Percentiles rank a stretch among this genome's conserved stretches.
Conservation (phyloP, 805 yeast species). For the Torulaspora maleeae region DNA sequence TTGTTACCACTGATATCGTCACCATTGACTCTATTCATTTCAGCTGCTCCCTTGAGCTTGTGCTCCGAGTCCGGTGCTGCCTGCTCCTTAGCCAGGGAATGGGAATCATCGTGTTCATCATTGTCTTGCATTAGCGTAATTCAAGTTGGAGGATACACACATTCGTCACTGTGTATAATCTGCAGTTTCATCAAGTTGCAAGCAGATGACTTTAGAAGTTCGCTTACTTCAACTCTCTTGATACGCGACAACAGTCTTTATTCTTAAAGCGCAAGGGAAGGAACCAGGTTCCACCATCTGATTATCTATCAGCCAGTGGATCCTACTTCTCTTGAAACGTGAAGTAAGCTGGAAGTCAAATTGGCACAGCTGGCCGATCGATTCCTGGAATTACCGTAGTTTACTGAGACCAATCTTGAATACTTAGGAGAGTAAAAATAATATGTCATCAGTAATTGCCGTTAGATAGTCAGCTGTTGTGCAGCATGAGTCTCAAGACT, state of each 20-base stretch:
- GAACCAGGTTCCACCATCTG: background rate
- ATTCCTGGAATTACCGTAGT: too few species aligned
- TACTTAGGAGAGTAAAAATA: too few species aligned
- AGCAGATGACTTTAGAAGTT: background rate
- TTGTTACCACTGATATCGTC: slow-evolving; percentile 14
- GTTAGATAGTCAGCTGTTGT: too few species aligned
- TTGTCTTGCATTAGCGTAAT: background rate
- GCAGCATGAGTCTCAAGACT: too few species aligned
- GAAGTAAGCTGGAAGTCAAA: too few species aligned
- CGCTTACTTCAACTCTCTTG: background rate
- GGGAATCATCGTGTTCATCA: background rate
- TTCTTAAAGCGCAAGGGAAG: background rate
- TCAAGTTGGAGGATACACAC: background rate
- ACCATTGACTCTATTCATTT: background rate
- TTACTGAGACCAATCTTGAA: too few species aligned
- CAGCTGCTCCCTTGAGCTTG: background rate
- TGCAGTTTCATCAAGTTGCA: background rate
- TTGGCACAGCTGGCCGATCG: too few species aligned
- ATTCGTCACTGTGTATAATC: background rate
- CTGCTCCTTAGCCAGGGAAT: background rate
- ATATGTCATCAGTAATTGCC: too few species aligned
- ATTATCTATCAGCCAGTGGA: background rate
- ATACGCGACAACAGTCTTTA: background rate
- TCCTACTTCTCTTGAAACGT: too few species aligned
- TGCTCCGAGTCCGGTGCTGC: background rate